phyloP scores from a whole-genome alignment of 441 rosid genomes.

The Pelargonium cotyledonis region DNA sequence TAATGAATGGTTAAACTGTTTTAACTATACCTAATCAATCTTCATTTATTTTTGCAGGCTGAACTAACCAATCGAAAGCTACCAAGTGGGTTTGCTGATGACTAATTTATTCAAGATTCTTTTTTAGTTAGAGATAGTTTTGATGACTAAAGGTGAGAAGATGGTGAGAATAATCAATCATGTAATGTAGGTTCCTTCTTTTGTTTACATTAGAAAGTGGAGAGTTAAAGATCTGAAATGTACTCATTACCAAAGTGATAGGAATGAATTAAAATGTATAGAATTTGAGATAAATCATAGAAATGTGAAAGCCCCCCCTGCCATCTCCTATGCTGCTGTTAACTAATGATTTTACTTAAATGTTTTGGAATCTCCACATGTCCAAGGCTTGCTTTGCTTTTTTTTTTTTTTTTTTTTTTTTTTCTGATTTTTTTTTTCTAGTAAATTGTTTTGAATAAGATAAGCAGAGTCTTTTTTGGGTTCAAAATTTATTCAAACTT shows the following conservation, averaged over 20 bases:
- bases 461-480: too few relatives aligned
- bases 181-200: too few relatives aligned
- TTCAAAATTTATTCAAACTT: too few relatives aligned
- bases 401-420: too few relatives aligned
- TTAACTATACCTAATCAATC: not conserved
- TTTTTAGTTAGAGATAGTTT: not conserved
- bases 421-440: too few relatives aligned
- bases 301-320: not conserved
- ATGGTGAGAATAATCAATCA: not conserved
- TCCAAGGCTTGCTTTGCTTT: not conserved
- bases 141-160: not conserved
- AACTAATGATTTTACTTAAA: not conserved
- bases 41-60: not conserved
- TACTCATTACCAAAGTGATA: slow-evolving; percentile 3
- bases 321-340: not conserved
- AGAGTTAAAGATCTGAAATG: not conserved
- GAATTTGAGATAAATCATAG: not conserved
- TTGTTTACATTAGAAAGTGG: not conserved
- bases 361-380: slow-evolving; percentile 4
- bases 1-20: not conserved
- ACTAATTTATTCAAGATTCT: not conserved
- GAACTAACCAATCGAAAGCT: not conserved
- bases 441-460: too few relatives aligned
- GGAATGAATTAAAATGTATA: not conserved
- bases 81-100: not conserved